phyloP scores from a whole-genome alignment of 345 rosid species.

The Melaleuca alternifolia region DNA sequence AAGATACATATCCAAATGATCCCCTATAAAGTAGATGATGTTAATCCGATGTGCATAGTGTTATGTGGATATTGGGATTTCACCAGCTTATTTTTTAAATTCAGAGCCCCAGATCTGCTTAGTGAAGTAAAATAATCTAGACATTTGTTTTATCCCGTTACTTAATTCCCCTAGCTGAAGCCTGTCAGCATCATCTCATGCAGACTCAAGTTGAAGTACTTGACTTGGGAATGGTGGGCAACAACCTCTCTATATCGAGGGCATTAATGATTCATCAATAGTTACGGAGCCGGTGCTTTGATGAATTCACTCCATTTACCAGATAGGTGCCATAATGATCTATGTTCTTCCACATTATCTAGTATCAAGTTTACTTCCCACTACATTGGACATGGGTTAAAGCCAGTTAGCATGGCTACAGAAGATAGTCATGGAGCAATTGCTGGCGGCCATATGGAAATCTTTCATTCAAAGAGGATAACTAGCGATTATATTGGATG shows the following conservation, averaged over 20 bases:
- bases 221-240: not conserved
- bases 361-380: not conserved
- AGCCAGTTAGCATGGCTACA: not conserved
- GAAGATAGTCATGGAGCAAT: not conserved
- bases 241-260: not conserved
- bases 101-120: fast-evolving
- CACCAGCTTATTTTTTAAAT: not conserved
- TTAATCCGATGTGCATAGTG: not conserved
- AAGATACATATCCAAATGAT: not conserved
- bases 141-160: not conserved
- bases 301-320: not conserved
- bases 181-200: not conserved
- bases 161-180: not conserved
- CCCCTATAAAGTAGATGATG: not conserved
- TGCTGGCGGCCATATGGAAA: not conserved
- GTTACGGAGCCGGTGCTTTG: not conserved
- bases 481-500: not conserved
- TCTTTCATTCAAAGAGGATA: not conserved
- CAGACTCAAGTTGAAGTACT: not conserved
- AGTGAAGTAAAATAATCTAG: not conserved
- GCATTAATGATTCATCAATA: not conserved
- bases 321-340: not conserved
- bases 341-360: not conserved
- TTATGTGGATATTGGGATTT: not conserved
- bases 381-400: not conserved